Evolutionary conservation across 2,329 filamentous ascomycete genomes (phyloP).

Genomic region (Aplosporella prunicola): DNA sequence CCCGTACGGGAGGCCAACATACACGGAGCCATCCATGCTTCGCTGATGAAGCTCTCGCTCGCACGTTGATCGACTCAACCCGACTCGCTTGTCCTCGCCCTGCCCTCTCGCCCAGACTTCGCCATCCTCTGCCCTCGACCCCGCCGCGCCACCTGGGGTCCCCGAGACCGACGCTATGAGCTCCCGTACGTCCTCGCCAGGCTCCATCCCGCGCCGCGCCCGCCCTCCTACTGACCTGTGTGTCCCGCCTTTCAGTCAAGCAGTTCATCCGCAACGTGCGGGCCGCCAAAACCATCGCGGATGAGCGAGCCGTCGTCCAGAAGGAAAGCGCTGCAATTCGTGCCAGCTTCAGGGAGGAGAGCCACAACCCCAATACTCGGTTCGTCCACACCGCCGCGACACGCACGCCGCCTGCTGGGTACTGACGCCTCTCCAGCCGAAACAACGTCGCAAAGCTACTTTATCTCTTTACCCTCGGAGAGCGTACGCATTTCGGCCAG

Average conservation of each 20-base stretch:
- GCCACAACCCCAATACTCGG: conserved; percentile 82
- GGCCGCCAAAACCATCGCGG: conserved; percentile 96
- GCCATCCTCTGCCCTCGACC: neutral
- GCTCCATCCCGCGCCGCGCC: conserved; percentile 16
- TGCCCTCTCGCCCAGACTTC: conserved; percentile 3
- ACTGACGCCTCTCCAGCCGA: conserved; percentile 48
- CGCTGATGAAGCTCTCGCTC: no score
- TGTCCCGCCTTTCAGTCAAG: conserved; percentile 58
- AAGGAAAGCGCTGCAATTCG: conserved; percentile 98
- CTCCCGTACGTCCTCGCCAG: conserved; percentile 40
- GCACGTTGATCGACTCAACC: neutral
- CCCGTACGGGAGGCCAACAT: no score
- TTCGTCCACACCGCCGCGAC: conserved; percentile 37
- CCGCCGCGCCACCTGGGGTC: conserved; percentile 30
- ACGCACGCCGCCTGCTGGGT: conserved; percentile 12
- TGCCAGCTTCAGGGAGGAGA: conserved; percentile 96
- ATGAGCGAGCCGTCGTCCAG: conserved; percentile 95
- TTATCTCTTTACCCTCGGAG: conserved; percentile 94
- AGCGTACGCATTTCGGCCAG: conserved; percentile 96
- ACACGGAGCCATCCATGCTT: no score
- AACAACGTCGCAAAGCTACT: conserved; percentile 99
- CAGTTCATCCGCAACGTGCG: conserved; percentile 99
- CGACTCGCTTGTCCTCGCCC: neutral
- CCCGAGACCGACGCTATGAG: conserved; percentile 44
- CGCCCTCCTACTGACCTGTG: conserved; percentile 5